Evolutionary conservation across 1,284 basidiomycete species (phyloP), one percentile per base, ranked within the genome.

Genomic region (Cryptococcus floricola): DNA sequence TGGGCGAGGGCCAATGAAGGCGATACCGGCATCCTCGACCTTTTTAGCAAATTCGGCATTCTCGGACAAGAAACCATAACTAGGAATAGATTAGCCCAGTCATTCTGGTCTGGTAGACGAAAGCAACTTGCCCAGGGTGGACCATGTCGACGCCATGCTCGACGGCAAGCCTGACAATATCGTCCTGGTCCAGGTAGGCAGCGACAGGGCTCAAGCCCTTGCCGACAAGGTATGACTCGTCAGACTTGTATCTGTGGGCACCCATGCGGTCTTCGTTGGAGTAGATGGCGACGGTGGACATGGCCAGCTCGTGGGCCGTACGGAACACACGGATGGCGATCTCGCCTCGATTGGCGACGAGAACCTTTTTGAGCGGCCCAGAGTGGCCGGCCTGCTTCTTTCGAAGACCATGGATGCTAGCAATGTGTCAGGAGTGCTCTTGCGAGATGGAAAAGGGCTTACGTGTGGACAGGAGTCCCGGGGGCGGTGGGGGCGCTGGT

Each of bases 111-210:
- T 34, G 41, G 51, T 53, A 48, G 43, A 45, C 27, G 51, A 12
- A 52, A 25, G 8, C n/a, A 12, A 44, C 83, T 71, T 70, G 92
- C 89, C 92, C 92, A 16, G 94, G 94, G 79, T 98, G 96, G 74
- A 99, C 98, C 95, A 98, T 98, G 76, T 98, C 94, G 42, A 98
- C 95, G 42, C 91, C 91, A 79, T 97, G 92, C 77, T 98, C 94
- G 50, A 96, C 82, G 31, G 93, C 93, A 67, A 93, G 88, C 60
- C 86, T 82, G 78, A 99, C 91, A 78, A 99, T 98, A 72, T 97
- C 93, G 66, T 97, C 92, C 75, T 98, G 94, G 16, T 92, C 88
- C 61, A 99, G 87, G 79, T 99, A 99, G 19, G 96, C 96, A 31
- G 83, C 93, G 52, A 98, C 96, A 41, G 96, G 96, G 14, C 92